Evolutionary conservation across 202 grass and related monocot species (phyloP), one percentile per base, ranked within the genome.

Genomic region (Eragrostis tef): DNA sequence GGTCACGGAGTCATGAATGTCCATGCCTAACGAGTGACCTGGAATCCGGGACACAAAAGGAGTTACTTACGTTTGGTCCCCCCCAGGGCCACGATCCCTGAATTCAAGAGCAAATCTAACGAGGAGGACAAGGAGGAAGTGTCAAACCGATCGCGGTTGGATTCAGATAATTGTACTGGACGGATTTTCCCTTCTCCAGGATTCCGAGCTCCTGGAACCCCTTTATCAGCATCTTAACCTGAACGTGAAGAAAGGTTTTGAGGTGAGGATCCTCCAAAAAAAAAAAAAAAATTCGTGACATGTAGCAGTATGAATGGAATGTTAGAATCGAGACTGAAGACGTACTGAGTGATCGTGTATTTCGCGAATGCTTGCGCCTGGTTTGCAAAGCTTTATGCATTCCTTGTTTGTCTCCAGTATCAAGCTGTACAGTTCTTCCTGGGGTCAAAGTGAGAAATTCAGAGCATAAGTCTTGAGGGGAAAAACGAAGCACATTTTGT

Each of bases 11-110:
- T 95, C 95, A 81, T 98, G 95, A 73, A 98, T 85, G 65, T 91
- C 95, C 92, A 95, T 98, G 77, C 90, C 92, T 64, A 95, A 80
- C 78, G 93, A 95, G 86, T 98, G 95, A 71, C 95, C 92, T 98
- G 88, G 67, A 82, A 74, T 47, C 44, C 59, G 59, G 22, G 20
- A 67, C 74, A 80, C 9, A 11, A 66, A 31, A 20, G 60, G 16
- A 39, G 27, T 6, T 48, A 67, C 50, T 50, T 79, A 64, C 7
- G 13, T 8, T 65, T 49, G 57, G 59, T 49, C 44, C 59, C 44
- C 59, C 41, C 6, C 21, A 75, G 81, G 77, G 47, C 45, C 43
- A n/a, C 70, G 73, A n/a, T 63, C 61, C 60, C 46, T 69, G 41
- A 62, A 88, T 84, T 87, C 57, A 86, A 83, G 22, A 75, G 41